Percentiles rank a stretch among this genome's conserved stretches.
These are phyloP conservation scores for Globisporangium middletonii DNA, from an alignment of 352 stramenopile species.

Conservation along the genomic window DNA sequence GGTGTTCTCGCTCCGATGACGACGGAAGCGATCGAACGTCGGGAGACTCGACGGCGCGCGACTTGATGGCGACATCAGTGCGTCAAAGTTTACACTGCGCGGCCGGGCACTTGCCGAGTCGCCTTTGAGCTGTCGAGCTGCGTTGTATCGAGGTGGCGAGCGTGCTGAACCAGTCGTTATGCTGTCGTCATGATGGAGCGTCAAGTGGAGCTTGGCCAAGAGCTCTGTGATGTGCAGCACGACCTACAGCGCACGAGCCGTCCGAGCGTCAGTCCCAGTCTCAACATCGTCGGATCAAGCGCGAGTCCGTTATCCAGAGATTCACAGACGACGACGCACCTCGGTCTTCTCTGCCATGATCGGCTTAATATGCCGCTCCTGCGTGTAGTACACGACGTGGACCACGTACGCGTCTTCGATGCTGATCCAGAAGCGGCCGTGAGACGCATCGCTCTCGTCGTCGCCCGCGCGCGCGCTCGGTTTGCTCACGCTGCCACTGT, in stretches of 20 bases:
- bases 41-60: constrained; percentile 6
- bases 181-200: constrained; percentile 21
- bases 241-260: constrained; percentile 19
- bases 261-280: constrained; percentile 1
- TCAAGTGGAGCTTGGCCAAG: constrained; percentile 30
- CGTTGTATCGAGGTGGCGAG: background rate
- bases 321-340: constrained; percentile 18
- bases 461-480: constrained; percentile 18
- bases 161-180: background rate
- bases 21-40: constrained; percentile 8
- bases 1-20: constrained; percentile 5
- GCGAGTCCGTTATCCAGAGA: background rate
- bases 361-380: constrained; percentile 53
- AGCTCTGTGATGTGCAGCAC: constrained; percentile 57
- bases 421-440: constrained; percentile 64
- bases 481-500: constrained; percentile 34
- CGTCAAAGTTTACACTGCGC: constrained; percentile 1
- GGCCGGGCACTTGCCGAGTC: background rate
- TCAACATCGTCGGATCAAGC: background rate
- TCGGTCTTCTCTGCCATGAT: constrained; percentile 69
- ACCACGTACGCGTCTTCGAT: constrained; percentile 60
- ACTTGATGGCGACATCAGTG: background rate
- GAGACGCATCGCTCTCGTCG: constrained; percentile 22
- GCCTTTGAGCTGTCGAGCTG: background rate
- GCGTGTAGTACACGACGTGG: constrained; percentile 74